These are phyloP conservation scores for Colletotrichum phormii DNA, from an alignment of 2,329 filamentous ascomycete genomes.

Conservation along the genomic window DNA sequence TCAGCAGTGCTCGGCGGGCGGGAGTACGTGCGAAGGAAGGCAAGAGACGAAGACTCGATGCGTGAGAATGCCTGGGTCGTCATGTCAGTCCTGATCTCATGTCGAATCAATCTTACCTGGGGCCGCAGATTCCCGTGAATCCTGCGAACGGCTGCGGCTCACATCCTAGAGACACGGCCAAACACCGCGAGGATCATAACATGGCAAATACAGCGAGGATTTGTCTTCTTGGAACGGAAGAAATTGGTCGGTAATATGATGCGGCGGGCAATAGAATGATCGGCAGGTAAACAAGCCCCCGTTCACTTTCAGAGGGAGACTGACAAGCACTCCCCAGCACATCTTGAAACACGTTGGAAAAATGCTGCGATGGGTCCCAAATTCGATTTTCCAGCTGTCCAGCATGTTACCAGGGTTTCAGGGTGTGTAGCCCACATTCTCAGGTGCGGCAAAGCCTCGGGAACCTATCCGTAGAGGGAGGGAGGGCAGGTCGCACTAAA, in stretches of 20 bases:
- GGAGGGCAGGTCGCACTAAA: constrained; percentile 7
- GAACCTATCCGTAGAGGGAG: constrained; percentile 1
- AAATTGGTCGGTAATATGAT: constrained; percentile 8
- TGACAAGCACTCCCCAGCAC: constrained; percentile 7
- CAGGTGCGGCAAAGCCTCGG: constrained; percentile 22
- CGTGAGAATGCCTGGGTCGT: not conserved
- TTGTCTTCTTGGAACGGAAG: constrained; percentile 20
- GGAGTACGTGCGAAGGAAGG: constrained; percentile 3
- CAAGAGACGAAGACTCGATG: not conserved
- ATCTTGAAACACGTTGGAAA: constrained; percentile 23
- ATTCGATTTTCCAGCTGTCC: not conserved
- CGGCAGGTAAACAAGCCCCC: constrained; percentile 18
- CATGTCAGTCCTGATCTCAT: not conserved
- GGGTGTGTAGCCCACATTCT: constrained; percentile 26
- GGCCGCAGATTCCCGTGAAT: not conserved
- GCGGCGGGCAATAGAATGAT: constrained; percentile 7
- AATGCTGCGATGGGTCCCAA: constrained; percentile 23
- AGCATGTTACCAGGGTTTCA: constrained; percentile 24
- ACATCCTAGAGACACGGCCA: constrained; percentile 11
- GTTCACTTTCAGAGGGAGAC: not conserved
- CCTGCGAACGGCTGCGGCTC: not conserved
- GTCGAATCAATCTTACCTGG: not conserved
- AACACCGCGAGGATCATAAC: constrained; percentile 22
- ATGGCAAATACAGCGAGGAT: constrained; percentile 1
- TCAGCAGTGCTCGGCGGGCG: not conserved